Conservation (phyloP, 23 red algal species). For the Gracilaria vermiculophylla region DNA sequence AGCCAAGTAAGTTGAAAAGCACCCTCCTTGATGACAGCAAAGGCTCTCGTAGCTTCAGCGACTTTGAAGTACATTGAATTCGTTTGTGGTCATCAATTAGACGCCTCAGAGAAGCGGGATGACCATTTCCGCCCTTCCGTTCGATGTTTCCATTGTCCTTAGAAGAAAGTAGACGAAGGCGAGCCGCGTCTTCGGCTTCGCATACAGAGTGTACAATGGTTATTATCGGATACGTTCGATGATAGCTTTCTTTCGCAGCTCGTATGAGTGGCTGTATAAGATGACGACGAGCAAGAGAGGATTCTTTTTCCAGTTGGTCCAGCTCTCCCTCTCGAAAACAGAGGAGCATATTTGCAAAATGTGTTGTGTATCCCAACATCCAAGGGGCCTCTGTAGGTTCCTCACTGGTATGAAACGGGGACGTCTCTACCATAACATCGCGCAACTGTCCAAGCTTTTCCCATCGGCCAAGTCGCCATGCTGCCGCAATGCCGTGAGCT, state of each 20-base stretch:
- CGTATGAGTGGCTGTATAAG: slow-evolving; percentile 28
- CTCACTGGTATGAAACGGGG: neutral
- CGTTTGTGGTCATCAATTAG: slow-evolving; percentile 20
- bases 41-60: slow-evolving; percentile 63
- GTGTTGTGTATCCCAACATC: slow-evolving; percentile 32
- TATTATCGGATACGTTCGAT: slow-evolving; percentile 66
- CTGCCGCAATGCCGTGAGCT: slow-evolving; percentile 75
- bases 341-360: slow-evolving; percentile 45
- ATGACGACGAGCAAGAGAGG: slow-evolving; percentile 17
- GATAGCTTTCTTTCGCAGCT: slow-evolving; percentile 63
- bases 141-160: neutral
- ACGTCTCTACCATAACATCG: neutral
- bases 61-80: slow-evolving; percentile 3
- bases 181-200: slow-evolving; percentile 49
- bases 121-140: neutral
- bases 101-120: neutral
- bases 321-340: neutral
- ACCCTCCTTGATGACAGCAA: slow-evolving; percentile 61
- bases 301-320: neutral
- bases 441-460: slow-evolving; percentile 53
- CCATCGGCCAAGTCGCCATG: slow-evolving; percentile 86
- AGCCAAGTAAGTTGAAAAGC: slow-evolving; percentile 26
- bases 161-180: neutral
- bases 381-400: slow-evolving; percentile 1
- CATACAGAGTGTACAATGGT: slow-evolving; percentile 50